A percentile compares a stretch with the other conserved stretches of the same genome.
Evolutionary conservation across 192 early-diverging fungal species (phyloP).

Genomic region (Bifiguratus adelaidae): DNA sequence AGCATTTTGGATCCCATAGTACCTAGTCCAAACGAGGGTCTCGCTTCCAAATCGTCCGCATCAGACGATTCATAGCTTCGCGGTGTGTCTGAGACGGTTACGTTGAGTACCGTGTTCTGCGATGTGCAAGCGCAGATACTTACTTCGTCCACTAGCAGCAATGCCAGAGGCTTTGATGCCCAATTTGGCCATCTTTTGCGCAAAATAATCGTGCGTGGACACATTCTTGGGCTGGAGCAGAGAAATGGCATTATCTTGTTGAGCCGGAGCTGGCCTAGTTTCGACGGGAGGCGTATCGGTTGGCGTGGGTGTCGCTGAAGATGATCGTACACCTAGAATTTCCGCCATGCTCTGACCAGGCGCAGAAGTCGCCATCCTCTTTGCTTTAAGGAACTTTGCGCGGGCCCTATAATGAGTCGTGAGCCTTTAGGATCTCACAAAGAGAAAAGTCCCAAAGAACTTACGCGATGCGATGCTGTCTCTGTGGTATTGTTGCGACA

Average conservation of each 20-base stretch:
- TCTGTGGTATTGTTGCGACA: constrained; percentile 11
- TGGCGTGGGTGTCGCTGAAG: neutral
- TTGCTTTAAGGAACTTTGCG: constrained; percentile 33
- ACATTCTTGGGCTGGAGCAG: too few species aligned
- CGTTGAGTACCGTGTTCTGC: too few species aligned
- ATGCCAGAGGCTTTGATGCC: neutral
- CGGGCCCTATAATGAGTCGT: constrained; percentile 13
- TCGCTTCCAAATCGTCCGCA: neutral
- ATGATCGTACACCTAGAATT: constrained; percentile 41
- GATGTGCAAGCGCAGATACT: too few species aligned
- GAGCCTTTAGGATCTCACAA: neutral
- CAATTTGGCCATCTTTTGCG: neutral
- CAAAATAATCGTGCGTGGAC: neutral
- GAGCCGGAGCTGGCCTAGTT: neutral
- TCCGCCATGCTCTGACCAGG: constrained; percentile 32
- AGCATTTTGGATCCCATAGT: neutral
- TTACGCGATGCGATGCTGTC: constrained; percentile 39
- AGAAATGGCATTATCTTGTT: too few species aligned
- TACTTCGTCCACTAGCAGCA: neutral
- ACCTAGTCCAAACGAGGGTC: neutral
- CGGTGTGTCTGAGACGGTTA: too few species aligned
- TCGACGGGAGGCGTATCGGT: neutral
- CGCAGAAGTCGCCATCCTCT: constrained; percentile 28
- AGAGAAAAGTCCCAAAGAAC: neutral
- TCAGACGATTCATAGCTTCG: neutral